These are phyloP conservation scores for Acanthochlamys bracteata DNA, from an alignment of 106 monocot genomes.

Conservation along the genomic window DNA sequence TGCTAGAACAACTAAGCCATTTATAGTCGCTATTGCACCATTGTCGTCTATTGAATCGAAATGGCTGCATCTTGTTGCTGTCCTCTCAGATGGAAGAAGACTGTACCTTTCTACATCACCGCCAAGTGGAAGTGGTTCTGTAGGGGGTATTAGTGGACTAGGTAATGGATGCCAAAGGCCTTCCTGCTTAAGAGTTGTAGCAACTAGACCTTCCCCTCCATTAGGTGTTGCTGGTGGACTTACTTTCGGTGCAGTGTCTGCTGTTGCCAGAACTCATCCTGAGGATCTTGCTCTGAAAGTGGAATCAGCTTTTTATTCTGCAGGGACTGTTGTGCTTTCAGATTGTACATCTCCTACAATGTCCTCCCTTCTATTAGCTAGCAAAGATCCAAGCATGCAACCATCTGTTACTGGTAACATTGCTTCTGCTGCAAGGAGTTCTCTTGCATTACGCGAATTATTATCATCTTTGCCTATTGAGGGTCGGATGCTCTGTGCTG, in stretches of 20 bases:
- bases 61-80: conserved; percentile 67
- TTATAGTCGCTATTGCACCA: conserved; percentile 69
- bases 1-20: conserved; percentile 46
- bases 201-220: conserved; percentile 92
- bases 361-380: conserved; percentile 70
- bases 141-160: conserved; percentile 36
- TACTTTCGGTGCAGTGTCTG: conserved; percentile 55
- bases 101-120: conserved; percentile 74
- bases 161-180: conserved; percentile 50
- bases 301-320: conserved; percentile 77
- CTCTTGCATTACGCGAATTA: conserved; percentile 72
- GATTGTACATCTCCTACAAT: conserved; percentile 57
- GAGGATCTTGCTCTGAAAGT: conserved; percentile 84
- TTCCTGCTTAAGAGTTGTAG: conserved; percentile 72
- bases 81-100: conserved; percentile 96
- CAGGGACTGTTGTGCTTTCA: conserved; percentile 65
- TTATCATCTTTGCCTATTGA: conserved; percentile 75
- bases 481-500: conserved; percentile 84
- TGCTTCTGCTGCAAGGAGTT: conserved; percentile 51
- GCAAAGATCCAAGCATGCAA: conserved; percentile 64
- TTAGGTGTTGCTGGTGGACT: conserved; percentile 50
- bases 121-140: conserved; percentile 38
- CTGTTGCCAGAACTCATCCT: conserved; percentile 46
- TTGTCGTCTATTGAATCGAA: conserved; percentile 77
- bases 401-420: conserved; percentile 40